These are phyloP conservation scores for Tetrahymena malaccensis DNA, from an alignment of 73 alveolate species.

Conservation along the genomic window DNA sequence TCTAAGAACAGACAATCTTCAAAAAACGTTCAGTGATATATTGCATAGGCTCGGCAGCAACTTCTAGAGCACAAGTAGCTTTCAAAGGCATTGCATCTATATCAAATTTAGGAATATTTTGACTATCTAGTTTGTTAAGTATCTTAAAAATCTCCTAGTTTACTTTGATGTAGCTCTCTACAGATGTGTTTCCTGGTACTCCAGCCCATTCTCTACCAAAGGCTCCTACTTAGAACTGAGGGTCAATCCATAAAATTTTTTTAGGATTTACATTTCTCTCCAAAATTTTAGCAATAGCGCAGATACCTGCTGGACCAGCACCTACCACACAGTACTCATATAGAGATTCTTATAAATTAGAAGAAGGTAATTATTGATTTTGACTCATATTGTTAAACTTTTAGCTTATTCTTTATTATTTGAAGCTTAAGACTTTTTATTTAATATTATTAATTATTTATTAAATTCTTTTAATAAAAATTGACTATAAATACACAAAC, in stretches of 20 bases:
- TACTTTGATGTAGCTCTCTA: not conserved
- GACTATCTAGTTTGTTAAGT: not conserved
- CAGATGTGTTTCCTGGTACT: not conserved
- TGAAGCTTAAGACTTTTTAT: too few species aligned
- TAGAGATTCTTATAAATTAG: not conserved
- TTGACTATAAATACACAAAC: not conserved
- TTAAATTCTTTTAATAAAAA: too few species aligned
- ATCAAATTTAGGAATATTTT: not conserved
- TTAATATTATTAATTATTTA: too few species aligned
- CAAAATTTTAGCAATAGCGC: not conserved
- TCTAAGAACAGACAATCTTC: not conserved
- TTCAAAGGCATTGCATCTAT: not conserved
- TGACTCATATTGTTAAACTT: not conserved
- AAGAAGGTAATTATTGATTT: not conserved
- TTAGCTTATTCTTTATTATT: too few species aligned
- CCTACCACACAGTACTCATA: not conserved
- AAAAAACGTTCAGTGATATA: not conserved
- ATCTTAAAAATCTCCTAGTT: not conserved
- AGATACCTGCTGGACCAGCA: not conserved
- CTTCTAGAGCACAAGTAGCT: not conserved
- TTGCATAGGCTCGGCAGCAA: not conserved
- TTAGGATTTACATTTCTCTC: not conserved
- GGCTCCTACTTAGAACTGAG: not conserved
- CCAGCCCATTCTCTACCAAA: not conserved
- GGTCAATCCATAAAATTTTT: not conserved